These are phyloP conservation scores for Begonia peltatifolia DNA, from an alignment of 306 rosid species.

Conservation along the genomic window DNA sequence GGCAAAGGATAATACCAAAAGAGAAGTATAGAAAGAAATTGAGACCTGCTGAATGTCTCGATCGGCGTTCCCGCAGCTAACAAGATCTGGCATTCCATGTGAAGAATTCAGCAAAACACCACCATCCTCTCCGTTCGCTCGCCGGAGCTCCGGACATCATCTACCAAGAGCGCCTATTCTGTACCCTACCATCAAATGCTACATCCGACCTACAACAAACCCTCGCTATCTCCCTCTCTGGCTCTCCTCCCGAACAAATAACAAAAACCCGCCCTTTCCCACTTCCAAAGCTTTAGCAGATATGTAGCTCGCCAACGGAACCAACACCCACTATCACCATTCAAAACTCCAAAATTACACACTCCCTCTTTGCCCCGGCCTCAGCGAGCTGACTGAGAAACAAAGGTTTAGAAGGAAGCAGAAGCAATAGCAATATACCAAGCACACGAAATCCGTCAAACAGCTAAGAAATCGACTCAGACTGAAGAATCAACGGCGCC, in stretches of 20 bases:
- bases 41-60: conserved; percentile 73
- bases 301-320: background rate
- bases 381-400: background rate
- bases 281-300: background rate
- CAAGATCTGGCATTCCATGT: conserved; percentile 99
- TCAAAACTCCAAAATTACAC: background rate
- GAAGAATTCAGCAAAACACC: conserved; percentile 56
- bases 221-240: conserved; percentile 1
- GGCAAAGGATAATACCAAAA: background rate
- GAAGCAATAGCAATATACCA: background rate
- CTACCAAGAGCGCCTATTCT: conserved; percentile 41
- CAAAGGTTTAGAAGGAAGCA: background rate
- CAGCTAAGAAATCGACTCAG: too few species aligned
- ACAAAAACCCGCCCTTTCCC: background rate
- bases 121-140: conserved; percentile 80
- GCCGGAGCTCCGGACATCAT: conserved; percentile 87
- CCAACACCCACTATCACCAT: background rate
- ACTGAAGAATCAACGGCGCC: too few species aligned
- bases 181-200: conserved; percentile 50
- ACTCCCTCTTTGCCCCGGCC: background rate
- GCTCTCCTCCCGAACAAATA: background rate
- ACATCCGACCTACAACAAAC: conserved; percentile 15
- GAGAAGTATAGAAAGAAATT: conserved; percentile 7
- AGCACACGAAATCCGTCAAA: too few species aligned
- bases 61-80: conserved; percentile 79